These are phyloP conservation scores for Phallus indusiatus DNA, from an alignment of 768 basidiomycete species.

Conservation along the genomic window DNA sequence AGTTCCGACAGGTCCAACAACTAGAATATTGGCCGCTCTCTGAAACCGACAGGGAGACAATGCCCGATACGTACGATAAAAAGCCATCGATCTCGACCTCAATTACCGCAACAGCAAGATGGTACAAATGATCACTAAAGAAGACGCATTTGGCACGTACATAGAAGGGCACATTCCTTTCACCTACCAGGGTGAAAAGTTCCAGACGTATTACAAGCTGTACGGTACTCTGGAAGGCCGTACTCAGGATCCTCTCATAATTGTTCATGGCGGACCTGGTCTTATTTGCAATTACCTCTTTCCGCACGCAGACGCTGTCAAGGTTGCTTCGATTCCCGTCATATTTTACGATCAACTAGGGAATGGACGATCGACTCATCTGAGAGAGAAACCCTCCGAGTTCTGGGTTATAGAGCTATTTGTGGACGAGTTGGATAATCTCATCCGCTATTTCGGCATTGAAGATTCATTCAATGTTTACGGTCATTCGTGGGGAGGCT, in stretches of 20 bases:
- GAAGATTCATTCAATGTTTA: slow-evolving; percentile 1
- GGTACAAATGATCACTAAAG: not conserved
- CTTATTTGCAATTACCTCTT: slow-evolving; percentile 3
- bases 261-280: slow-evolving; percentile 11
- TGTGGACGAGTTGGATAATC: slow-evolving; percentile 8
- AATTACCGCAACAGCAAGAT: too few species aligned
- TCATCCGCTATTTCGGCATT: slow-evolving; percentile 4
- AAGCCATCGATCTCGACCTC: too few species aligned
- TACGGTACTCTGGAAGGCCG: not conserved
- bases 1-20: too few species aligned
- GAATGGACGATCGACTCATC: slow-evolving; percentile 6
- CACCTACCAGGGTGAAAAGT: not conserved
- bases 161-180: not conserved
- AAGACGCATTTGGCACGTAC: not conserved
- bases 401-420: slow-evolving; percentile 12
- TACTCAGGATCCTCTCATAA: slow-evolving; percentile 8
- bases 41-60: too few species aligned
- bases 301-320: not conserved
- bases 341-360: slow-evolving; percentile 13
- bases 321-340: not conserved
- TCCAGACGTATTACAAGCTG: slow-evolving; percentile 8
- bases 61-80: too few species aligned
- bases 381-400: slow-evolving; percentile 2
- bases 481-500: slow-evolving; percentile 10
- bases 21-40: too few species aligned